Base-by-base conservation (phyloP, 2,329 filamentous ascomycete species). In the Clarireedia monteithiana region DNA sequence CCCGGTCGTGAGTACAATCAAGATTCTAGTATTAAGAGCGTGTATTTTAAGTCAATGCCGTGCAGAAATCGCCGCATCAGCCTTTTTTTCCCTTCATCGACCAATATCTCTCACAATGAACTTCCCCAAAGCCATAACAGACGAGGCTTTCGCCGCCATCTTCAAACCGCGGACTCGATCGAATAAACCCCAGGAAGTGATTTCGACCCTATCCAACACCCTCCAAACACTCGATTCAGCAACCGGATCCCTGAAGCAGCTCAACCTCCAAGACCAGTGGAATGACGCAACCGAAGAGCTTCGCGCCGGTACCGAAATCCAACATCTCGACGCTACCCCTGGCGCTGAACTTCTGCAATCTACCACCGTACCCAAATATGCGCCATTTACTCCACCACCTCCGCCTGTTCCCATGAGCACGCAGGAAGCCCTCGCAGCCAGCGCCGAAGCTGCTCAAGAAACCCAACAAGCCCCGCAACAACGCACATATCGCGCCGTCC, bases 41-140 rank as follows among this genome's bases (percentile, higher is more conserved):
- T 17, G 1, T 6, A 7, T 50, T 10, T 50, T 45, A 50, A 39
- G 5, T 36, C 17, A 14, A 26, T 14, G n/a, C 6, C 48, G 48
- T 60, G 5, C 63, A 97, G 94, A 95, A 68, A 80, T 97, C 59
- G 86, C 88, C 61, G 78, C 96, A 47, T 94, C 92, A 6, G 87
- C 87, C 58, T 97, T 99, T 79, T 97, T 97, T 77, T 95, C 91
- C 60, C 86, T 95, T 63, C 90, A 99, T 74, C 85, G 94, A 59
- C 94, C 94, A 47, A 92, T 99, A 67, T 95, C 90, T 55, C 83
- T 96, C 62, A 91, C 86, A 50, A 85, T 86, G 65, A 85, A 86
- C 63, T 85, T 96, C 68, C 94, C 88, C 55, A 84, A 82, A 64
- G 76, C 80, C 20, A 80, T 91, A 47, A 84, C 81, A 52, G 78